Base-by-base conservation (phyloP, 345 rosid species). In the Bruguiera sexangula region DNA sequence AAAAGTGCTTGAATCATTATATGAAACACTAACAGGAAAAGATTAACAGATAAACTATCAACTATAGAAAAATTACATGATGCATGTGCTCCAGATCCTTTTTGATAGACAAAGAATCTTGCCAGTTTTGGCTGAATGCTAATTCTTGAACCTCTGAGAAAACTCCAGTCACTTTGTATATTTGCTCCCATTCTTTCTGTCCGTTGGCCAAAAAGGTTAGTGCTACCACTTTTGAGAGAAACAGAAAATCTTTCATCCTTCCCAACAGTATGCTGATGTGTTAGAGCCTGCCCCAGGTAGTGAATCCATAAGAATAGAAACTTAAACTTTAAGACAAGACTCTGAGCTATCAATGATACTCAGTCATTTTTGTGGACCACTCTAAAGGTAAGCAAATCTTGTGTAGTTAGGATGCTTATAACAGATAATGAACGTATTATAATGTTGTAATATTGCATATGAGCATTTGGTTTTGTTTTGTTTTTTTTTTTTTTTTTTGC, bases 121-220 rank as follows among this genome's bases (percentile, higher is more conserved):
- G 83, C 55, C 69, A 70, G 24, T 62, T 66, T 74, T 19, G 83
- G 84, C 55, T 66, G 72, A 24, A 52, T 43, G 22, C 69, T 43
- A 65, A 86, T 56, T 76, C 83, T 83, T 63, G 92, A 84, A 69
- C 96, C 93, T 76, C 88, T 76, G 7, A 73, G 27, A 57, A 85
- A 89, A 81, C 85, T 90, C 90, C 92, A 87, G 48, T 65, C 74
- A 63, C 68, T 64, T 62, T 11, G 69, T 16, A 75, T 58, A 57
- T 65, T 65, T 69, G 67, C 43, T 67, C 75, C 82, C 31, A 43
- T 51, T 61, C 80, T 81, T 69, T 56, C 73, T 63, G 77, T 53
- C 36, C 6, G 71, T 10, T 37, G 81, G 53, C 82, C 80, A 66
- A 74, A 63, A 32, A 71, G 56, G 66, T 62, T 65, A 5, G 72